These are phyloP conservation scores for Rhexocercosporidium sp. DNA, from an alignment of 2,329 filamentous ascomycete species.

Conservation along the genomic window DNA sequence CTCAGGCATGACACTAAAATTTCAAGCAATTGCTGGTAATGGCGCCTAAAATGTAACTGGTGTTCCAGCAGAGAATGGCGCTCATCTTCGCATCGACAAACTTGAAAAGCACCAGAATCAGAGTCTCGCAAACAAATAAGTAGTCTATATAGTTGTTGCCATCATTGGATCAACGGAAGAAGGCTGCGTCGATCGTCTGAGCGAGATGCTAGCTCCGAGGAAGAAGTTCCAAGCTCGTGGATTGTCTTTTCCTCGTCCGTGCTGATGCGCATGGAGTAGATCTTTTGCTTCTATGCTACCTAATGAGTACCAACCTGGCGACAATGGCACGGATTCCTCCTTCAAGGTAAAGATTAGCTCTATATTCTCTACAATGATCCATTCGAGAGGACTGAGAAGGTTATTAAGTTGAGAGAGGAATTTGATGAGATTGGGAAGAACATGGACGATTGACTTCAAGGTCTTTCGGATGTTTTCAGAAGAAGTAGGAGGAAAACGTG, in stretches of 20 bases:
- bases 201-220: slow-evolving; percentile 5
- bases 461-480: neutral
- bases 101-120: slow-evolving; percentile 4
- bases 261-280: slow-evolving; percentile 15
- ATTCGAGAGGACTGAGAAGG: slow-evolving; percentile 3
- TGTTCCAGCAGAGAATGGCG: slow-evolving; percentile 7
- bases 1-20: too few species aligned
- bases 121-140: slow-evolving; percentile 1
- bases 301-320: neutral
- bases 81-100: slow-evolving; percentile 6
- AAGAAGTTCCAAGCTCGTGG: slow-evolving; percentile 8
- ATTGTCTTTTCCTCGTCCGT: slow-evolving; percentile 12
- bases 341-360: slow-evolving; percentile 10
- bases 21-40: slow-evolving; percentile 13
- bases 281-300: slow-evolving; percentile 16
- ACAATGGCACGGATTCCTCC: neutral
- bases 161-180: slow-evolving; percentile 15
- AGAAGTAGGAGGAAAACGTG: too few species aligned
- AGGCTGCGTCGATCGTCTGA: slow-evolving; percentile 12
- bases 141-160: slow-evolving; percentile 13
- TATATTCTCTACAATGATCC: slow-evolving; percentile 11
- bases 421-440: slow-evolving; percentile 10
- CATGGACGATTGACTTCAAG: neutral
- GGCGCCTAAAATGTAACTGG: slow-evolving; percentile 9
- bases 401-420: slow-evolving; percentile 11